Evolutionary conservation across 2,329 filamentous ascomycete species (phyloP).

Genomic region (Gyromitra esculenta): DNA sequence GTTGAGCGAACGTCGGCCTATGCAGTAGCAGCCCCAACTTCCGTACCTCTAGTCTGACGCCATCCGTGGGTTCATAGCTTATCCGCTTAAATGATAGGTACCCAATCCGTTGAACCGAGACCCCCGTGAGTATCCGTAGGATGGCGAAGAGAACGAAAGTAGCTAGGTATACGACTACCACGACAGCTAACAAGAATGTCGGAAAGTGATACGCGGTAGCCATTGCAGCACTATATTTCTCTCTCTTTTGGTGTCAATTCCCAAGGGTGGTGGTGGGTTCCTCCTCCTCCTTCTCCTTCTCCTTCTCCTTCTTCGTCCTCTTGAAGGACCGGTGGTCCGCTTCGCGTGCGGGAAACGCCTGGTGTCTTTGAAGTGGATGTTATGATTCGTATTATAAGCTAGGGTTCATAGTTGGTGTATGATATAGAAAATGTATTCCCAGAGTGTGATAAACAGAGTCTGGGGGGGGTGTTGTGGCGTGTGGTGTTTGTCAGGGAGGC

Average conservation of each 20-base stretch:
- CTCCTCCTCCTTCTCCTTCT: not conserved
- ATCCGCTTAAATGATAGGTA: conserved; percentile 91
- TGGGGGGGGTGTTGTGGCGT: not conserved
- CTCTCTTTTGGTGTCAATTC: conserved; percentile 6
- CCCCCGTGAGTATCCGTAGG: conserved; percentile 87
- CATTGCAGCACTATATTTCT: conserved; percentile 32
- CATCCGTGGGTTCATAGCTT: conserved; percentile 87
- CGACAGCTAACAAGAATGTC: conserved; percentile 84
- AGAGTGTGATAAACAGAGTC: not conserved
- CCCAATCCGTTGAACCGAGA: conserved; percentile 95
- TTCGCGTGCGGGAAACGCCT: conserved; percentile 20
- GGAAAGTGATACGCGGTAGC: conserved; percentile 61
- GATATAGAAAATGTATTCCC: not conserved
- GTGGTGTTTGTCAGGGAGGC: not conserved
- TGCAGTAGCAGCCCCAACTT: conserved; percentile 88
- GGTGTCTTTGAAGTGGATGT: conserved; percentile 13
- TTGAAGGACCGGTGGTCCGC: not conserved
- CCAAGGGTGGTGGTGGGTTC: not conserved
- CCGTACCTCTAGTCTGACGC: conserved; percentile 86
- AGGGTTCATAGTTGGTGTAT: conserved; percentile 23
- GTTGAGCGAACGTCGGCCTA: conserved; percentile 93
- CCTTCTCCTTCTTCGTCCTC: not conserved
- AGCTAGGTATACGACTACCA: conserved; percentile 86
- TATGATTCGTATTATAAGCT: conserved; percentile 29
- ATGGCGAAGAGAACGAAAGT: conserved; percentile 95